Evolutionary conservation across 768 basidiomycete species (phyloP), one percentile per base, ranked within the genome.

Genomic region (Stropharia rugosoannulata): DNA sequence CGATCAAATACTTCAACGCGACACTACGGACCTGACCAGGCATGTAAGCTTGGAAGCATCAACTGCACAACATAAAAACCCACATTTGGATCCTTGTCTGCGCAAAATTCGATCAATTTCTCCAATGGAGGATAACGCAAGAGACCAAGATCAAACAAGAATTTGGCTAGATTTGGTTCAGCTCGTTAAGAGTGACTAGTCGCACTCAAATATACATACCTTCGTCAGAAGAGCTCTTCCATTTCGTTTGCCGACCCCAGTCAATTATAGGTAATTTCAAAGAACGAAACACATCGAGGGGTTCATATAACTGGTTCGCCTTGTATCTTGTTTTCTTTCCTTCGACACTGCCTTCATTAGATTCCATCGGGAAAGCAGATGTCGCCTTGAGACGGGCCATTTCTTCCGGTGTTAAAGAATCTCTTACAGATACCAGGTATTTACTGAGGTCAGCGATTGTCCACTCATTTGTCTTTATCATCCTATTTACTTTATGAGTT

Each of bases 401-500:
- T 60, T 83, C 82, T 55, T 77, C 76, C 2, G 64, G 51, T 8
- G 71, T 75, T 49, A 82, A 63, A 0, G 75, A 76, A 13, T 84
- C 80, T 64, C 84, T 83, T 8, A 97, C 90, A 2, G 88, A 86
- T 37, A 92, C 89, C 10, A 99, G 81, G 68, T 99, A 97, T 65
- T 87, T 89, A 50, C 88, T 81, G 13, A 99, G 78, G 58, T 97
- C 91, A 10, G 85, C 80, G 49, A 89, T 85, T 1, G 87, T 90
- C 95, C 94, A 95, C 60, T 91, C 87, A 27, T 93, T 93, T 44
- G 90, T 91, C 68, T 88, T 90, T 60, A 93, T 83, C 89, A 93
- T 90, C 68, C 91, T 93, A 58, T 4, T 48, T 35, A 32, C 32
- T 18, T 37, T 42, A n/a, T 47, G 47, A 27, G 13, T 39, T 46